A percentile compares a stretch with the other conserved stretches of the same genome.
phyloP scores from a whole-genome alignment of 176 grass and related monocot genomes.

The Paspalum vaginatum region DNA sequence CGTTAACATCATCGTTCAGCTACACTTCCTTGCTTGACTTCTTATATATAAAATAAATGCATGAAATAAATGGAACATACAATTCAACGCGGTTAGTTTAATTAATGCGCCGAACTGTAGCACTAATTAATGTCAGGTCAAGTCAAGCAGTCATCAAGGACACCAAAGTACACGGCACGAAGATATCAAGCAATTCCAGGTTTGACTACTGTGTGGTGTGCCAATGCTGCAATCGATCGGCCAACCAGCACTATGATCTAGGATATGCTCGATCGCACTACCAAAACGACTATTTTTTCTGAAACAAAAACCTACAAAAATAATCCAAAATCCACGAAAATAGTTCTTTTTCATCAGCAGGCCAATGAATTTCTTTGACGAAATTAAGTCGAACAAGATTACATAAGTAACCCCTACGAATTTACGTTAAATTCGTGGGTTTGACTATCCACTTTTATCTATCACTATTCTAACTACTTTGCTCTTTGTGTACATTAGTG shows the following conservation, averaged over 20 bases:
- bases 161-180: background rate
- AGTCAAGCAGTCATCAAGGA: background rate
- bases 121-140: slow-evolving; percentile 28
- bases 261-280: no score
- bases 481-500: no score
- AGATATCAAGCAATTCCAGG: slow-evolving; percentile 14
- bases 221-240: background rate
- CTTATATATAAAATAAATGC: background rate
- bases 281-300: no score
- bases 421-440: no score
- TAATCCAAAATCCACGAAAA: no score
- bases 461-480: no score
- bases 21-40: slow-evolving; percentile 27
- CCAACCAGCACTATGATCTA: background rate
- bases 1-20: background rate
- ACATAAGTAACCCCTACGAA: no score
- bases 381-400: no score
- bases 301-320: no score
- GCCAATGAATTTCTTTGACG: no score
- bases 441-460: no score
- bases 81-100: background rate
- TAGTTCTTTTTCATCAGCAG: no score
- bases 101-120: slow-evolving; percentile 9
- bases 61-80: background rate
- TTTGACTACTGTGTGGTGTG: slow-evolving; percentile 21